Evolutionary conservation across 306 rosid species (phyloP), one percentile per base, ranked within the genome.

Genomic region (Rosa rugosa): DNA sequence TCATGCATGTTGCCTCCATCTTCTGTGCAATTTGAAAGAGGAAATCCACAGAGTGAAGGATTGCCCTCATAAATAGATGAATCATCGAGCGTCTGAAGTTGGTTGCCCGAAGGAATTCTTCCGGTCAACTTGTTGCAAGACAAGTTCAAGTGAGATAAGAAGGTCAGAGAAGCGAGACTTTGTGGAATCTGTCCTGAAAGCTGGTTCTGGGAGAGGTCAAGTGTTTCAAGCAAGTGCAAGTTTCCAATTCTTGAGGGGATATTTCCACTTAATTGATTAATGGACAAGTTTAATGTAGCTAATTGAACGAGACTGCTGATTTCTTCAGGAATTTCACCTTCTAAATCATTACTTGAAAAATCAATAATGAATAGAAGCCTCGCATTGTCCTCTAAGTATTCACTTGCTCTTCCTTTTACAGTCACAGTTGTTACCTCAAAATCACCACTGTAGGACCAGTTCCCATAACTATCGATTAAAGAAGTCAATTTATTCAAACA

Each of bases 291-390:
- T 2, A 72, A 36, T 2, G 11, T 51, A n/a, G 3, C 27, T 17
- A 72, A 18, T 5, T 0, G 0, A 72, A 51, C 2, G 3, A 72
- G 47, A 2, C 20, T 34, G 34, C 64, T 3, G 18, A 72, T 0
- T 10, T 72, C 7, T 49, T 72, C 47, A 2, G 76, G 65, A 6
- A 72, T 20, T 31, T 51, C 65, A 20, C 65, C 76, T 50, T 72
- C 10, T 34, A 72, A 51, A 10, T 11, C 36, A 5, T 72, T 72
- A 2, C 31, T 18, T 0, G 76, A 72, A 23, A 72, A 18, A 72
- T 72, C 63, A 34, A 72, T 20, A 0, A 2, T 18, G 18, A 0
- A 7, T 9, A 34, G 6, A 1, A 3, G 18, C 0, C 0, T 0
- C 44, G 0, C 3, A 0, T 47, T 50, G n/a, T 2, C 4, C 0